Evolutionary conservation across 306 rosid genomes (phyloP).

Genomic region (Ceratonia siliqua): DNA sequence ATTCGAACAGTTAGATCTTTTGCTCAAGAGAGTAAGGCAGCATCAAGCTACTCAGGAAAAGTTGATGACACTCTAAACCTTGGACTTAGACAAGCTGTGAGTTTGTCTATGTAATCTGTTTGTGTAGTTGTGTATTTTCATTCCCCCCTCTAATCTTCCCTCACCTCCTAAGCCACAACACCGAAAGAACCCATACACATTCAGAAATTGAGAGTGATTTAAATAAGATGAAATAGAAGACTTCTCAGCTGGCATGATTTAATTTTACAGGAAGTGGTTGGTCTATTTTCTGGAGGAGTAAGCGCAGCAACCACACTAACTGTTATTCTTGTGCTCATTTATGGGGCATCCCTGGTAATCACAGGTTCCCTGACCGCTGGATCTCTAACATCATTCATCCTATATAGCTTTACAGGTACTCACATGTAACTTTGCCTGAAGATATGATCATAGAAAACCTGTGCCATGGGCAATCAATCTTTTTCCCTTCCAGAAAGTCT

Average conservation of each 20-base stretch:
- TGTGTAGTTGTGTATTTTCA: not conserved
- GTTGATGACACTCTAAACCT: constrained; percentile 50
- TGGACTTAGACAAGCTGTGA: constrained; percentile 54
- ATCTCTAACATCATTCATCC: constrained; percentile 55
- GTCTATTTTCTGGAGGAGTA: constrained; percentile 50
- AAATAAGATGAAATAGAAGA: not conserved
- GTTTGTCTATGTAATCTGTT: not conserved
- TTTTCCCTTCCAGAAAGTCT: not conserved
- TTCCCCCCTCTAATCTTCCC: not conserved
- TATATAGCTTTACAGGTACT: constrained; percentile 56
- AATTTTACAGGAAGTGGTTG: constrained; percentile 42
- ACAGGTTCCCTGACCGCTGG: constrained; percentile 46
- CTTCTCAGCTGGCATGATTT: not conserved
- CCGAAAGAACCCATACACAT: not conserved
- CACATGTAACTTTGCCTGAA: not conserved
- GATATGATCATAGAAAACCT: not conserved
- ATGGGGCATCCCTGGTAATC: constrained; percentile 50
- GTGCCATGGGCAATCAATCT: not conserved
- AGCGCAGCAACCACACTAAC: constrained; percentile 44
- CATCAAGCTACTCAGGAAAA: constrained; percentile 47
- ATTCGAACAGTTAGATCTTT: constrained; percentile 54
- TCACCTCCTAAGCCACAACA: not conserved
- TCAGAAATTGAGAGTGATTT: not conserved
- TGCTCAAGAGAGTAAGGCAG: constrained; percentile 45
- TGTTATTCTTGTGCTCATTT: constrained; percentile 42